Evolutionary conservation across 257 asterid species (phyloP), one percentile per base, ranked within the genome.

Genomic region (Plectranthus barbatus): DNA sequence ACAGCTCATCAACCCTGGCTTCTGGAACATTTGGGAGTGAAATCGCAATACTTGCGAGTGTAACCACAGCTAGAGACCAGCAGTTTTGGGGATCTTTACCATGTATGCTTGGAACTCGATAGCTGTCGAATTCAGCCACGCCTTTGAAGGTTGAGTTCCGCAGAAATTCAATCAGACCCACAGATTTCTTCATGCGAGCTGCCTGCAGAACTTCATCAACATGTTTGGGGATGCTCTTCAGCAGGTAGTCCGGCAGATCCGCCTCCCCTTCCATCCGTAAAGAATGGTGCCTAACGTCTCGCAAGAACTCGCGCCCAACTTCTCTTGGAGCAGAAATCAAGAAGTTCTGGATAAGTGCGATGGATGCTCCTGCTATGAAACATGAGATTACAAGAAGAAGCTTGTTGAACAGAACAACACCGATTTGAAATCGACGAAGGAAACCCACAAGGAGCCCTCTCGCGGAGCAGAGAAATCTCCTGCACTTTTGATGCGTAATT

Each of bases 241-340:
- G 64, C 21, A 66, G 63, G 65, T 55, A 41, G 29, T 37, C 23
- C 4, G 79, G 76, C 68, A 77, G 56, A 23, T 77, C 72, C 20
- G 59, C 75, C 45, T 74, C 86, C 7, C 81, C 86, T 65, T 80
- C 81, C 6, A 80, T 79, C 24, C 70, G 76, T 37, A 77, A 55
- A 34, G 62, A 74, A 64, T 70, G 67, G 37, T 9, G 57, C 48
- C 55, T 36, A 11, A 74, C 11, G 51, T 73, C 77, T 7, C 20
- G 64, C 50, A 57, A 3, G 8, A 37, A 24, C 0, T 57, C 64
- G 1, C 19, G 4, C 4, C 7, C 18, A 2, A 55, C 23, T 55
- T 9, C 8, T 33, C 26, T 31, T 9, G 17, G 45, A 53, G 0
- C 26, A 46, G 64, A 24, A 0, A 56, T 37, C 4, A 0, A 20